These are phyloP conservation scores for Plenodomus lindquistii DNA, from an alignment of 2,329 filamentous ascomycete species.

Conservation along the genomic window DNA sequence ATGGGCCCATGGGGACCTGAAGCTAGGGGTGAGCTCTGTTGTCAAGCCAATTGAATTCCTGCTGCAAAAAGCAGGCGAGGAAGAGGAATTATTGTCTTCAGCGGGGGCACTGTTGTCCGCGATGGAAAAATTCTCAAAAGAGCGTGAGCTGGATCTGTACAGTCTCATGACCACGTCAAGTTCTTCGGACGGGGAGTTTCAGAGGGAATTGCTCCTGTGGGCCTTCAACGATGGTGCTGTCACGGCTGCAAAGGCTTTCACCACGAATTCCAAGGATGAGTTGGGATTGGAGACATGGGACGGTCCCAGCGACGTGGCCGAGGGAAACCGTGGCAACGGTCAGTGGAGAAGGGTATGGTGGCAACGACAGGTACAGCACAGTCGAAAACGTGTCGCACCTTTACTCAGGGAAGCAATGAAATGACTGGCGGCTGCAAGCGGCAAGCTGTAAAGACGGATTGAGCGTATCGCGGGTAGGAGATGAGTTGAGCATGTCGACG, in stretches of 20 bases:
- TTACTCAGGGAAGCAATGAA: constrained; percentile 55
- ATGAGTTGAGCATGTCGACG: constrained; percentile 7
- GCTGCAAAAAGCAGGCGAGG: constrained; percentile 55
- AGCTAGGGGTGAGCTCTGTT: constrained; percentile 69
- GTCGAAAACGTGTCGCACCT: constrained; percentile 66
- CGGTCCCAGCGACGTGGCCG: constrained; percentile 51
- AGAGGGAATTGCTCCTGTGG: constrained; percentile 71
- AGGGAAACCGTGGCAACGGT: constrained; percentile 35
- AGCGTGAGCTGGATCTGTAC: constrained; percentile 64
- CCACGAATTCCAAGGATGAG: constrained; percentile 47
- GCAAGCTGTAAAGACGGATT: constrained; percentile 8
- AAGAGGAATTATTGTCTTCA: constrained; percentile 26
- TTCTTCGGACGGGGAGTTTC: constrained; percentile 58
- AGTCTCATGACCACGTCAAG: constrained; percentile 71
- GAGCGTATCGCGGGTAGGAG: background rate
- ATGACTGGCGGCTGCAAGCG: constrained; percentile 6
- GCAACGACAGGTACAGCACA: constrained; percentile 63
- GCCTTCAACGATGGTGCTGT: constrained; percentile 57
- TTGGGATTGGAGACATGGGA: constrained; percentile 62
- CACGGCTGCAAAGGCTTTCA: constrained; percentile 61
- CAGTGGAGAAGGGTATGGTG: constrained; percentile 66
- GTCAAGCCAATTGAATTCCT: constrained; percentile 67
- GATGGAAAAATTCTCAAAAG: constrained; percentile 58
- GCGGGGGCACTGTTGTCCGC: constrained; percentile 52
- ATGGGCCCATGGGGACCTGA: constrained; percentile 61